Conservation (phyloP, 768 basidiomycete genomes). For the Phaffia australis region DNA sequence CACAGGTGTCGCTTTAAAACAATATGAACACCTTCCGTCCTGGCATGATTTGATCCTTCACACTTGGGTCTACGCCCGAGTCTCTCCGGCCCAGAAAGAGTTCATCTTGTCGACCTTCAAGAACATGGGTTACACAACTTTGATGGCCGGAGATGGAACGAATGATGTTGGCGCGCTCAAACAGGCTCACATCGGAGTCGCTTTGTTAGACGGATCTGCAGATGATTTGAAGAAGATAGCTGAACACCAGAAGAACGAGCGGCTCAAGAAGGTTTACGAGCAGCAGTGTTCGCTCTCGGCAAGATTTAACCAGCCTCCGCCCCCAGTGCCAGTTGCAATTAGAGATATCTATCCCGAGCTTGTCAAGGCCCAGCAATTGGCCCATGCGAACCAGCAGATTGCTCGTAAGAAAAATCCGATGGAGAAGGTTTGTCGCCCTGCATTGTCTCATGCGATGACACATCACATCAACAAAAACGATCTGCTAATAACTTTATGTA, state of each 20-base stretch:
- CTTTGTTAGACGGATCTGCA: constrained; percentile 75
- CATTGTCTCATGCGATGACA: neutral
- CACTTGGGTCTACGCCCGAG: constrained; percentile 97
- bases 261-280: constrained; percentile 94
- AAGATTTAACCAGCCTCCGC: constrained; percentile 84
- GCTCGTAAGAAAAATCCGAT: constrained; percentile 75
- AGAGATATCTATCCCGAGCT: constrained; percentile 80
- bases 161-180: constrained; percentile 98
- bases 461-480: too few relatives aligned
- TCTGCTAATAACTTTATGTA: neutral
- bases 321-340: constrained; percentile 79
- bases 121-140: constrained; percentile 73
- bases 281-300: constrained; percentile 82
- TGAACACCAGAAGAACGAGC: constrained; percentile 75
- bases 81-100: constrained; percentile 92
- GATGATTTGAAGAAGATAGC: constrained; percentile 91
- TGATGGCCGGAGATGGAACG: constrained; percentile 99
- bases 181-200: constrained; percentile 94
- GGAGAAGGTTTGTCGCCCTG: constrained; percentile 57
- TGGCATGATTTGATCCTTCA: constrained; percentile 80
- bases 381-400: constrained; percentile 51
- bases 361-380: constrained; percentile 77
- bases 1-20: constrained; percentile 85
- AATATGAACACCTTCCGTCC: constrained; percentile 58
- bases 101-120: constrained; percentile 84